These are phyloP conservation scores for Leptomonas seymouri DNA, from an alignment of 208 protist species.

Conservation along the genomic window DNA sequence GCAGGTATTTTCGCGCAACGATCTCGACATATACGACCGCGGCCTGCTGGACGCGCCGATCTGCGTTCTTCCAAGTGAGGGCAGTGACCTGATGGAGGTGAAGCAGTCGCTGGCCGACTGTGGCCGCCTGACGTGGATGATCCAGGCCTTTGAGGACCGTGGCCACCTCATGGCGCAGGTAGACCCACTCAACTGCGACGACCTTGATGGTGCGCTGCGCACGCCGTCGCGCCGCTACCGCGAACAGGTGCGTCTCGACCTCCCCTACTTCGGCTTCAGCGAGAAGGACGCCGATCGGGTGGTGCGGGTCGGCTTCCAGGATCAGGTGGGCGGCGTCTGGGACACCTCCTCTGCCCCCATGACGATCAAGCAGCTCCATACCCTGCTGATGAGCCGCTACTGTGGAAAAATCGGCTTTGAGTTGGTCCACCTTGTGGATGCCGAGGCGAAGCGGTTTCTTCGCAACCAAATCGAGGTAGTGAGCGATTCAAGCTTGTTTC, in stretches of 20 bases:
- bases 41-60: constrained; percentile 68
- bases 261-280: constrained; percentile 86
- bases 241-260: constrained; percentile 70
- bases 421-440: constrained; percentile 95
- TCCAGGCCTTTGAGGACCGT: constrained; percentile 87
- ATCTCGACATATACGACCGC: constrained; percentile 51
- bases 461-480: constrained; percentile 91
- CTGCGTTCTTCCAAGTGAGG: constrained; percentile 55
- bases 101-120: constrained; percentile 83
- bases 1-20: constrained; percentile 52
- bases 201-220: constrained; percentile 46
- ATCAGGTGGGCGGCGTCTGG: constrained; percentile 75
- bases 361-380: constrained; percentile 81
- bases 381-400: constrained; percentile 84
- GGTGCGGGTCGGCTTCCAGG: constrained; percentile 83
- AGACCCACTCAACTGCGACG: constrained; percentile 81
- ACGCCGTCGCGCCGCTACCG: constrained; percentile 61
- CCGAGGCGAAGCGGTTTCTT: constrained; percentile 90
- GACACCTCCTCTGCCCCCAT: constrained; percentile 63
- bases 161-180: constrained; percentile 83
- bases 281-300: constrained; percentile 63
- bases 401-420: constrained; percentile 93
- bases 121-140: constrained; percentile 84
- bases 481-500: constrained; percentile 44
- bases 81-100: constrained; percentile 39